Conservation (phyloP, 352 stramenopile genomes). For the Pythium volutum region DNA sequence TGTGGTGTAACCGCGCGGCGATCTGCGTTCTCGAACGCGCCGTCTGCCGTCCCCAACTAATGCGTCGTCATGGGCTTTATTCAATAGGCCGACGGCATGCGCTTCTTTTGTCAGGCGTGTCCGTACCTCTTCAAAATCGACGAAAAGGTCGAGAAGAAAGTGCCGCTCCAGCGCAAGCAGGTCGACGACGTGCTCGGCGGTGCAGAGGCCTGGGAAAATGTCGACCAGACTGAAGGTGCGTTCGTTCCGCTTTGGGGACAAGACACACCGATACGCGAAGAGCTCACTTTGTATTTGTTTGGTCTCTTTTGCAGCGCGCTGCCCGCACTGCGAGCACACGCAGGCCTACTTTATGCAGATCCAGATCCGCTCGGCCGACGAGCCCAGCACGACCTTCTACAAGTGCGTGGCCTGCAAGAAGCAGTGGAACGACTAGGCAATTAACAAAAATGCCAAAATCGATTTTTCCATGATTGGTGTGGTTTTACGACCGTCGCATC, state of each 20-base stretch:
- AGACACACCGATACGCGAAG: too few species aligned
- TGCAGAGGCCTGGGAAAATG: conserved; percentile 97
- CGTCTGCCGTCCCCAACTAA: conserved; percentile 1
- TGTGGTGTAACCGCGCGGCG: neutral
- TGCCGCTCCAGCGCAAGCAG: conserved; percentile 93
- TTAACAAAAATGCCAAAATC: neutral
- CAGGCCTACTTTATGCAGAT: conserved; percentile 99
- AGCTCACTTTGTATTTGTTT: neutral
- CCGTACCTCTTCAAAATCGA: conserved; percentile 89
- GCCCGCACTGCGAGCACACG: conserved; percentile 93
- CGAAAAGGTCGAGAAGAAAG: conserved; percentile 87
- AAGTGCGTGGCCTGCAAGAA: conserved; percentile 98
- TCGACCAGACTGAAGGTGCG: conserved; percentile 95
- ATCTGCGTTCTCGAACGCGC: conserved; percentile 8
- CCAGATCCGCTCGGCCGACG: conserved; percentile 98
- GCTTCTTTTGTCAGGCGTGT: conserved; percentile 90
- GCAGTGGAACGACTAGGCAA: conserved; percentile 94
- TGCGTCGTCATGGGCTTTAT: neutral
- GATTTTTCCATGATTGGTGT: neutral
- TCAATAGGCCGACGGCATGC: conserved; percentile 86
- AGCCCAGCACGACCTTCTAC: conserved; percentile 99
- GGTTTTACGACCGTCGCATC: conserved; percentile 1
- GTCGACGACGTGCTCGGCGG: conserved; percentile 98
- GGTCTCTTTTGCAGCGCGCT: conserved; percentile 57
- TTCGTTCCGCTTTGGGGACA: too few species aligned